Evolutionary conservation across 2,329 filamentous ascomycete genomes (phyloP), one percentile per base, ranked within the genome.

Genomic region (Sporothrix variecibatus): DNA sequence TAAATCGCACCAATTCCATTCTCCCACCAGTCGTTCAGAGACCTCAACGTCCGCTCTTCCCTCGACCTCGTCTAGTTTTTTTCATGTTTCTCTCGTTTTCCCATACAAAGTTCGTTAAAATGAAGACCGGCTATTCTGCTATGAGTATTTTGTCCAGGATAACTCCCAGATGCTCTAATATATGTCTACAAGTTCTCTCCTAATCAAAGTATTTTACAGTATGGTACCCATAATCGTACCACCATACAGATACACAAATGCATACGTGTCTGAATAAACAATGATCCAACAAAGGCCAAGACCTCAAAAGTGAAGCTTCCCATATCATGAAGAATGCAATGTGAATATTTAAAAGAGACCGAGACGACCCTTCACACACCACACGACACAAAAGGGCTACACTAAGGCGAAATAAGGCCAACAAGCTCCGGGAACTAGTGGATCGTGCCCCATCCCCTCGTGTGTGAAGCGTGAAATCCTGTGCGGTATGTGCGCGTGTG

Each of bases 21-120:
- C 20, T 46, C 62, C 62, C 62, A 67, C 62, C 38, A 67, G 62
- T 26, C 62, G 62, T 67, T 67, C 62, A 46, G 40, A 67, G 62
- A 67, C 62, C 62, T 67, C 62, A n/a, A 67, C 62, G 62, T 46
- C 62, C 62, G 62, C 62, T 67, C 62, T 67, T 67, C 62, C 62
- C 12, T 67, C 40, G 38, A 67, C n/a, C 62, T 17, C 23, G 23
- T 17, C 15, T 3, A n/a, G 20, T 2, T 20, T 46, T 46, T 67
- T 23, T 26, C 40, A 5, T 28, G 7, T 43, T 28, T 46, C 62
- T 46, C 62, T 67, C 38, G 9, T 11, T 67, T 26, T 46, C 38
- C 40, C 62, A 15, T 11, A 17, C 62, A 31, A 43, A 7, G n/a
- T n/a, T n/a, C n/a, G n/a, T 64, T 40, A n/a, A 58, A 28, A 26